Evolutionary conservation across 768 basidiomycete species (phyloP), one percentile per base, ranked within the genome.

Genomic region (Leccinellum rugosiceps): DNA sequence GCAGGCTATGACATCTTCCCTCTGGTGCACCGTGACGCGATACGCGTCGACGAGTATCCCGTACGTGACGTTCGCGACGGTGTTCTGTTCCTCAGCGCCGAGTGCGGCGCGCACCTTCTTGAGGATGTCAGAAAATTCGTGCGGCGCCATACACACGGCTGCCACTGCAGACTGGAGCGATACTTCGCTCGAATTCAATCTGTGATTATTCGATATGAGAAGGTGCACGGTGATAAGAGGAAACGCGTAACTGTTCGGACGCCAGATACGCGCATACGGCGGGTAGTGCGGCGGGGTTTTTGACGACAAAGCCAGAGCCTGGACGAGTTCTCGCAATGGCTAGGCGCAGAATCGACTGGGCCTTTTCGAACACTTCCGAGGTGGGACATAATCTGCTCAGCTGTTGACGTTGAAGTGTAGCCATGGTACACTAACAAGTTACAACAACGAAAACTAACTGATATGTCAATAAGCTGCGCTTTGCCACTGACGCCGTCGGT

Each of bases 191-290:
- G 60, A 58, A 41, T 69, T 73, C 19, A 71, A 43, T 28, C 71
- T 72, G 44, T 23, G 25, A 41, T 41, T 9, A 8, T 8, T 46
- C 23, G 38, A 1, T n/a, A 6, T 48, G 26, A 32, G 31, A 51
- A 47, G 3, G 17, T 10, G 15, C 4, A 11, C 1, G 2, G 4
- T 0, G 19, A 56, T 4, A 44, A 13, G 14, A 34, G 34, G 9
- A 34, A 26, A 50, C 47, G 52, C 71, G 61, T 53, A 41, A 73
- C 72, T 62, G 63, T 63, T 73, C 64, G 13, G 72, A 73, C 14
- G 72, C 72, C 3, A 73, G 55, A 51, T 68, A 68, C 23, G 72
- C 72, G 57, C 68, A 74, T 31, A 72, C 47, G 8, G 70, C 64
- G 4, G 69, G 68, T 13, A 73, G 60, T 13, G 63, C 65, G 41